Percentiles rank a stretch among this genome's conserved stretches.
phyloP scores from a whole-genome alignment of 768 basidiomycete genomes.

The Podaxis sp. region DNA sequence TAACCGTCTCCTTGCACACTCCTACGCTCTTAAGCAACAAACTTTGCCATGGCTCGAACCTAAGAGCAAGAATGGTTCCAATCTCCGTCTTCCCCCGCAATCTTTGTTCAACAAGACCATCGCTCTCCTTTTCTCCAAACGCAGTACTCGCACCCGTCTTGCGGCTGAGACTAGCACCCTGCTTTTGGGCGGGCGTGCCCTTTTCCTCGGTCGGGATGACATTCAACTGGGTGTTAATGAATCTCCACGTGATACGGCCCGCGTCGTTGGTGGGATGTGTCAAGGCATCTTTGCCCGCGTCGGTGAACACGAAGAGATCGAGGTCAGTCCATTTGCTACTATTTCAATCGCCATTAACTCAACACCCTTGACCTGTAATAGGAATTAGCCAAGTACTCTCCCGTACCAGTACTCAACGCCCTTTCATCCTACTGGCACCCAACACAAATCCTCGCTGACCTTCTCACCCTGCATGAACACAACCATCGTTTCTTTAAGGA shows the following conservation, averaged over 20 bases:
- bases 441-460: conserved; percentile 90
- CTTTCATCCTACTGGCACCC: conserved; percentile 96
- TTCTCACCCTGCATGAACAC: conserved; percentile 85
- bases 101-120: conserved; percentile 81
- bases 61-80: conserved; percentile 37
- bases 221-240: conserved; percentile 98
- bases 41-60: conserved; percentile 70
- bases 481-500: conserved; percentile 47
- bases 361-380: conserved; percentile 28
- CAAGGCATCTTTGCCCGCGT: conserved; percentile 98
- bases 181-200: conserved; percentile 81
- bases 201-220: conserved; percentile 88
- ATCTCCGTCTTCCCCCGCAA: conserved; percentile 63
- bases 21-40: conserved; percentile 59
- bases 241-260: conserved; percentile 75
- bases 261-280: conserved; percentile 92
- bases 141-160: conserved; percentile 89
- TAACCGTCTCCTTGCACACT: conserved; percentile 56
- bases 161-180: conserved; percentile 80
- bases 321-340: conserved; percentile 47
- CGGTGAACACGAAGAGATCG: conserved; percentile 88
- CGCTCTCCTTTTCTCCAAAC: conserved; percentile 89
- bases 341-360: not conserved
- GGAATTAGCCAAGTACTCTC: conserved; percentile 89
- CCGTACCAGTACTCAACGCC: conserved; percentile 94